A percentile compares a stretch with the other conserved stretches of the same genome.
Evolutionary conservation across 768 basidiomycete genomes (phyloP).

Genomic region (Rhodotorula paludigena): DNA sequence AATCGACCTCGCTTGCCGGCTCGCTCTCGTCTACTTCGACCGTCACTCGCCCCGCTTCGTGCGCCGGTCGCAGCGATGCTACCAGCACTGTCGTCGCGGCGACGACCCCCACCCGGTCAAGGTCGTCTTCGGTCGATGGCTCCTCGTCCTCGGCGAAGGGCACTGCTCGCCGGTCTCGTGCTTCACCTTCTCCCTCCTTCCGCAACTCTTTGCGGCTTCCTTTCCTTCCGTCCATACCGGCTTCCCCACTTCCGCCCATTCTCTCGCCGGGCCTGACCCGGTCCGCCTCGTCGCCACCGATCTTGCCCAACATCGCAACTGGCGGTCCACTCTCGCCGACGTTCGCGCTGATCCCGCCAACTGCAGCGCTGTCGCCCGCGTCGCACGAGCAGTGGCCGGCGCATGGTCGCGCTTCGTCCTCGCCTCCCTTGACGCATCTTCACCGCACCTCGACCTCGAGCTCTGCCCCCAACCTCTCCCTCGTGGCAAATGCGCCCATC

Average conservation of each 20-base stretch:
- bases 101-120: neutral
- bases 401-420: neutral
- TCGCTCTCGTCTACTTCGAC: neutral
- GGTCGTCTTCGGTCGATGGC: neutral
- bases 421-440: neutral
- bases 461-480: conserved; percentile 21
- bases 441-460: neutral
- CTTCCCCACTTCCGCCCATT: conserved; percentile 22
- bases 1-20: neutral
- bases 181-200: neutral
- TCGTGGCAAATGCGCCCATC: conserved; percentile 9
- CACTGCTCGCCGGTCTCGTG: neutral
- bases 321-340: conserved; percentile 9
- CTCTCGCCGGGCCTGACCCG: conserved; percentile 15
- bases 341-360: conserved; percentile 4
- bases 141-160: neutral
- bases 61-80: neutral
- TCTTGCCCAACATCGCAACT: conserved; percentile 9
- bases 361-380: neutral
- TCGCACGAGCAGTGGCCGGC: neutral
- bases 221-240: conserved; percentile 30
- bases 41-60: neutral
- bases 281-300: conserved; percentile 25
- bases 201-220: conserved; percentile 20
- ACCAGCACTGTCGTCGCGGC: neutral